Conservation (phyloP, 441 rosid species). For the Bocquillonia castaneifolia region DNA sequence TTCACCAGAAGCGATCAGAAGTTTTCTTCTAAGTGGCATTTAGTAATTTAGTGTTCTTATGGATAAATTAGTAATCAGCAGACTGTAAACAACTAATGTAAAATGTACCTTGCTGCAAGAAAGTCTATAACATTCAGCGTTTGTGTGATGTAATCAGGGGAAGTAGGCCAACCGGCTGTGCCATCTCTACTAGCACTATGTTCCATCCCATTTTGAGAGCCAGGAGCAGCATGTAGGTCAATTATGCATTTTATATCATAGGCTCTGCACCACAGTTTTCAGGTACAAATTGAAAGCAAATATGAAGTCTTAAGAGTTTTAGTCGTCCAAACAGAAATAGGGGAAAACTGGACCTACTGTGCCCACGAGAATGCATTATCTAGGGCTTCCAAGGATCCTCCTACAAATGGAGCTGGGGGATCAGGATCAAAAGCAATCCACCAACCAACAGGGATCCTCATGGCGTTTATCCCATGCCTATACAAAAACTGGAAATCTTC, state of each 20-base stretch:
- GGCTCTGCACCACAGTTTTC: constrained; percentile 43
- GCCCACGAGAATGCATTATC: constrained; percentile 75
- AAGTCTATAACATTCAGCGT: constrained; percentile 60
- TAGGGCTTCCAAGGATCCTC: constrained; percentile 61
- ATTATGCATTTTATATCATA: constrained; percentile 64
- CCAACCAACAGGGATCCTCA: constrained; percentile 82
- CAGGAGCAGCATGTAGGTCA: constrained; percentile 85
- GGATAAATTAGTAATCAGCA: not conserved
- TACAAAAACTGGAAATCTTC: constrained; percentile 59
- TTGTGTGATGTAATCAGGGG: constrained; percentile 45
- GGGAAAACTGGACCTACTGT: constrained; percentile 42
- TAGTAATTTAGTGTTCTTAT: too few relatives aligned
- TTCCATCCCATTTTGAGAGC: constrained; percentile 80
- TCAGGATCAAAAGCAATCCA: constrained; percentile 73
- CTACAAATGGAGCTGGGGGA: constrained; percentile 68
- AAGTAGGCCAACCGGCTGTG: constrained; percentile 50
- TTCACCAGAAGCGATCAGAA: not conserved
- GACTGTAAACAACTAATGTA: constrained; percentile 5
- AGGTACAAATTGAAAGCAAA: constrained; percentile 19
- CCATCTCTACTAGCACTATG: constrained; percentile 80
- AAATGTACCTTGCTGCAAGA: constrained; percentile 58
- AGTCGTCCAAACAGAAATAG: constrained; percentile 5
- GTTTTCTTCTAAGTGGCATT: not conserved
- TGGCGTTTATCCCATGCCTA: constrained; percentile 60
- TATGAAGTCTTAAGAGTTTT: not conserved